Percentiles rank a stretch among this genome's conserved stretches.
These are phyloP conservation scores for Amanita pallidorosea DNA, from an alignment of 768 basidiomycete genomes.

Conservation along the genomic window DNA sequence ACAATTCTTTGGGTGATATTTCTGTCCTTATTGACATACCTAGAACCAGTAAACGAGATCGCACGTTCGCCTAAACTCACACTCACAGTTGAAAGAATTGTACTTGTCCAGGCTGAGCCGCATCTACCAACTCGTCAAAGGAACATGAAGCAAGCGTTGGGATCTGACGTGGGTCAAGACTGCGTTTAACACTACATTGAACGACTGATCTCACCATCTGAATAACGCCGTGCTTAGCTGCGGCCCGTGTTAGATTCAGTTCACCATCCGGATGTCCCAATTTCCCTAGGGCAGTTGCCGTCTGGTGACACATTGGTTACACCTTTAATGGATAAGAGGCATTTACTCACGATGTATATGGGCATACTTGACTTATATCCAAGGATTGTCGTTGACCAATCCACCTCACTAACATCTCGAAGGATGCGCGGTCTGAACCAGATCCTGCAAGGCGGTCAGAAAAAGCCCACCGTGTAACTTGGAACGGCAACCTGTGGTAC, in stretches of 20 bases:
- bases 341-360: constrained; percentile 55
- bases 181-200: neutral
- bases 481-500: constrained; percentile 58
- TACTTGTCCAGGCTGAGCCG: constrained; percentile 64
- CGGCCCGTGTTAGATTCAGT: constrained; percentile 81
- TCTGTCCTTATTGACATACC: constrained; percentile 89
- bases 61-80: neutral
- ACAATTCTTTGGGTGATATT: constrained; percentile 78
- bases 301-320: constrained; percentile 9
- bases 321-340: neutral
- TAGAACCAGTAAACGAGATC: constrained; percentile 14
- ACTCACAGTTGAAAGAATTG: constrained; percentile 77
- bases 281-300: constrained; percentile 86
- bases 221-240: constrained; percentile 51
- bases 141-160: constrained; percentile 93
- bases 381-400: constrained; percentile 76
- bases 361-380: constrained; percentile 71
- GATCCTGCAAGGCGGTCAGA: constrained; percentile 27
- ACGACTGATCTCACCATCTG: constrained; percentile 28
- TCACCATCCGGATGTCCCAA: constrained; percentile 96
- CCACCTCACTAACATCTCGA: constrained; percentile 76
- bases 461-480: neutral
- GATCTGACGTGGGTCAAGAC: constrained; percentile 40
- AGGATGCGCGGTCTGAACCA: constrained; percentile 90
- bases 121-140: constrained; percentile 93